Evolutionary conservation across 2,329 filamentous ascomycete species (phyloP), one percentile per base, ranked within the genome.

Genomic region (Pseudogymnoascus sp.): DNA sequence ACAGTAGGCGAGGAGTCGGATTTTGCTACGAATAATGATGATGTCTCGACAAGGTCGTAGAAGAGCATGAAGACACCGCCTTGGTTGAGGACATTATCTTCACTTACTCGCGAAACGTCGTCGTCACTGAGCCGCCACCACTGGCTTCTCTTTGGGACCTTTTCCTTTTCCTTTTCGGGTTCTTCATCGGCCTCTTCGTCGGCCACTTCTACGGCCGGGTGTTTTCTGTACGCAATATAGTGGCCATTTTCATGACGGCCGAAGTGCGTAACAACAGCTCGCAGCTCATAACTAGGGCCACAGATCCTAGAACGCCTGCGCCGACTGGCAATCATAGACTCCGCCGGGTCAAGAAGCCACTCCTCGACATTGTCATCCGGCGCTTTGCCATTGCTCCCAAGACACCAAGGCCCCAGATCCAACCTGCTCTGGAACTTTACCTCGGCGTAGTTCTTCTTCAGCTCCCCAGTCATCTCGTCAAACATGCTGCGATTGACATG

Each of bases 101-200:
- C 89, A 18, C 82, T 82, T 21, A 92, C 87, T 64, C 82, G 79
- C 62, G 79, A 82, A 6, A 97, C 92, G 63, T 88, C 85, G 62
- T 96, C 89, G 67, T 97, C 92, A 71, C 92, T 97, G 26, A 97
- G 78, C 13, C 89, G 81, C 86, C 90, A 99, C 94, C 94, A 97
- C 61, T 83, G 81, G 64, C 68, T 65, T 34, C 66, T 66, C 19
- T 64, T 45, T 10, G 61, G 63, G 12, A 41, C 13, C 15, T 63
- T 60, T n/a, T 45, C 13, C 15, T 63, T 60, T n/a, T 45, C 33
- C 26, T 65, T 63, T 12, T 67, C 63, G 1, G 65, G 61, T 5
- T 67, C 62, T 5, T 67, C 68, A 28, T 72, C 69, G 2, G 72
- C 63, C 0, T 68, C 67, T 5, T 64, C 64, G n/a, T 64, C 69